Base-by-base conservation (phyloP, 1,284 basidiomycete species). In the Trametes pubescens region DNA sequence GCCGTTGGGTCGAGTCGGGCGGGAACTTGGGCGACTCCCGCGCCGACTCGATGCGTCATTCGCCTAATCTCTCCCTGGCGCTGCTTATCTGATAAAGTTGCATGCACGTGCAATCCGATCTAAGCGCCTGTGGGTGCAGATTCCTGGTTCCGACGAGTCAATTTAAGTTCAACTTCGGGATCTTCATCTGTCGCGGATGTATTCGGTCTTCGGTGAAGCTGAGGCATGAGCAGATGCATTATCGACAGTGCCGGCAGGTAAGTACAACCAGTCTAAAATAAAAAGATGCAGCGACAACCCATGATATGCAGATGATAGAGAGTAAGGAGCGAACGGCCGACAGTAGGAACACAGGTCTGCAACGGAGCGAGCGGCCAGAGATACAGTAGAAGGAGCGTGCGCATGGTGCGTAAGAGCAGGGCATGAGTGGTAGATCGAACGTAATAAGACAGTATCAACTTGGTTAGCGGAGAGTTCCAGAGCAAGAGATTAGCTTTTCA, bases 401-500 rank as follows among this genome's bases (percentile, higher is more conserved):
- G 62, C 62, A 67, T 67, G 66, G 54, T 57, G 67, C 60, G 51
- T 51, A 52, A 10, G 58, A 54, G 62, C 51, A 53, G 54, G 59
- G 59, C 67, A 68, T 65, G 61, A 59, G 51, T 14, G 59, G 52
- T 63, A 61, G 61, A 59, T 62, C 59, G 56, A 61, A 63, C 48
- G 60, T 67, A 69, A 61, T 67, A 48, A 65, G 60, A 65, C 63
- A 70, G 64, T 52, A 65, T 53, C 56, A 32, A 63, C 48, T 51
- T 58, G 57, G 67, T 68, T 66, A 69, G 66, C 56, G 62, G 57
- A 49, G 55, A 35, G 57, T 58, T 63, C 61, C 43, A 62, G 51
- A 44, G 51, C 46, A 54, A 43, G 40, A 64, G 40, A 64, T 72
- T 69, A 77, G 37, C 71, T 69, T 76, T 85, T 84, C 18, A n/a